Evolutionary conservation across 2,329 filamentous ascomycete species (phyloP), one percentile per base, ranked within the genome.

Genomic region (Akanthomyces dipterigenus): DNA sequence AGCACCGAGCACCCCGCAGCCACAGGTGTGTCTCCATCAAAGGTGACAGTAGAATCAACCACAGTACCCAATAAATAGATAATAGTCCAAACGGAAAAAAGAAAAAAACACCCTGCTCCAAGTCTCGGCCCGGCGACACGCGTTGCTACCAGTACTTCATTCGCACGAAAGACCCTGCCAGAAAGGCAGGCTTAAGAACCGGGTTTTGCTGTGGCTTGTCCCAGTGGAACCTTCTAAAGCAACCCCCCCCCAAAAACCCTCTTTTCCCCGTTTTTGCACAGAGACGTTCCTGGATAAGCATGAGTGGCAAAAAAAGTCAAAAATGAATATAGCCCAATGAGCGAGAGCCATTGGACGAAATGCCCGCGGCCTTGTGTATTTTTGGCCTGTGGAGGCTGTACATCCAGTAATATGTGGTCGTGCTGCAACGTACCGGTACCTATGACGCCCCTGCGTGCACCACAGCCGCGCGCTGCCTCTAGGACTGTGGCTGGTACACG

Each of bases 161-260:
- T 56, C 40, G 42, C 46, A 55, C 53, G 40, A 11, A 24, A 11
- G 51, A 31, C 24, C 18, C 26, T 55, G 46, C 6, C 28, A 31
- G 20, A 11, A 22, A n/a, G n/a, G 38, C 38, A 26, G 40, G 53
- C 53, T 56, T 18, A 24, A 57, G 55, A 57, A 57, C 55, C 55
- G 55, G 55, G 38, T 38, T 57, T 57, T 57, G 12, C 28, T 57
- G 54, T 57, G 54, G 54, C 54, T 56, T 56, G 54, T n/a, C 34
- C 42, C 46, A 9, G 54, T 51, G 46, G 46, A n/a, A 38, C 31
- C 28, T 12, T 9, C 31, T 9, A 8, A 9, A 34, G 5, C 31
- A 28, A 3, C 34, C 28, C 22, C 55, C 20, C 36, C 36, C 2
- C 46, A n/a, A n/a, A n/a, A n/a, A n/a, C n/a, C n/a, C n/a, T n/a